Evolutionary conservation across 2,329 filamentous ascomycete species (phyloP).

Genomic region (Diaporthe caulivora): DNA sequence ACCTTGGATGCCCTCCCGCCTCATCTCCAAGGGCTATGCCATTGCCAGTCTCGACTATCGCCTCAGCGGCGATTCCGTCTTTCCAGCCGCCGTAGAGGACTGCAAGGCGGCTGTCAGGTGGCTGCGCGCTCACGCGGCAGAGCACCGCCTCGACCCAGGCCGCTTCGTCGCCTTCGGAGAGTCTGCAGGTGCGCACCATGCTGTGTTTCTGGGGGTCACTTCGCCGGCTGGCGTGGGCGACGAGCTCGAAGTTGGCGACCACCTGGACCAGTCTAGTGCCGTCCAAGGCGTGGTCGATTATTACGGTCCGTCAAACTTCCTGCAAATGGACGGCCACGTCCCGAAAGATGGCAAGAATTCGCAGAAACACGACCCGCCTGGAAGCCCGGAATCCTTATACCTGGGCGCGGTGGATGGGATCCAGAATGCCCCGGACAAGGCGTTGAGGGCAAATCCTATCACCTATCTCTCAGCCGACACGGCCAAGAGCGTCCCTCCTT

Average conservation of each 20-base stretch:
- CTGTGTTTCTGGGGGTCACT: conserved; percentile 33
- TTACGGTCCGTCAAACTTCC: conserved; percentile 36
- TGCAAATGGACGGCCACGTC: conserved; percentile 36
- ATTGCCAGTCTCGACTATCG: conserved; percentile 39
- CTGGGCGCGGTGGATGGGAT: conserved; percentile 30
- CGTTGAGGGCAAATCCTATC: conserved; percentile 34
- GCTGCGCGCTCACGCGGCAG: conserved; percentile 34
- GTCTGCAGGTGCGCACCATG: conserved; percentile 38
- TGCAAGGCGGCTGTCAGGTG: conserved; percentile 39
- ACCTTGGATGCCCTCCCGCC: conserved; percentile 32
- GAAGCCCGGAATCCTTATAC: conserved; percentile 36
- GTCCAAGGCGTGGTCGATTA: conserved; percentile 37
- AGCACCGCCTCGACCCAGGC: conserved; percentile 30
- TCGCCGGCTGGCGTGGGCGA: conserved; percentile 28
- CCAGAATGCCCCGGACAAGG: conserved; percentile 34
- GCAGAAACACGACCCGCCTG: conserved; percentile 28
- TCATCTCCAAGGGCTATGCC: conserved; percentile 34
- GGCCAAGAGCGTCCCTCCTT: conserved; percentile 31
- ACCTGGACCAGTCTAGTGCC: conserved; percentile 34
- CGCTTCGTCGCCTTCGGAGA: conserved; percentile 38
- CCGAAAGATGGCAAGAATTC: conserved; percentile 15
- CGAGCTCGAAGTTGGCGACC: conserved; percentile 36
- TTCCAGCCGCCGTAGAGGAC: conserved; percentile 37
- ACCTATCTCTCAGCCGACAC: conserved; percentile 32
- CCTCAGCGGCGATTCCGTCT: conserved; percentile 38